Base-by-base conservation (phyloP, 768 basidiomycete species). In the Gautieria morchelliformis region DNA sequence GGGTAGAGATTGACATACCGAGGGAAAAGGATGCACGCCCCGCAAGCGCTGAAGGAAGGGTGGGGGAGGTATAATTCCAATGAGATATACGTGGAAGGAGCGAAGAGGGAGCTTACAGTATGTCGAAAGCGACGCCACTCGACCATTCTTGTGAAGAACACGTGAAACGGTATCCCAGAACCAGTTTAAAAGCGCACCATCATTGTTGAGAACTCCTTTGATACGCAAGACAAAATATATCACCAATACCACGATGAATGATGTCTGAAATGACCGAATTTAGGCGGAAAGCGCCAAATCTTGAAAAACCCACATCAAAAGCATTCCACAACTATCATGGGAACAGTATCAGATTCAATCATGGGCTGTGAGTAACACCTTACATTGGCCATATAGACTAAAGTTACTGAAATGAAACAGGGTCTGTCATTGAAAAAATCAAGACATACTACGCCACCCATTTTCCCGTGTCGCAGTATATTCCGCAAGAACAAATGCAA, bases 381-480 rank as follows among this genome's bases (percentile, higher is more conserved):
- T 66, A 89, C 89, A 65, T 90, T 92, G 20, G 90, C 88, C 44
- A 90, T 81, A 67, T 93, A 93, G 53, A 93, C 90, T 79, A 62
- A 22, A 45, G 20, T 19, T 19, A 49, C 11, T 32, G 9, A 15
- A 24, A 41, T 19, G 11, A 33, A 40, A 54, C 10, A 8, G 27
- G 19, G 32, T 5, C 27, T 52, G 14, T 37, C 20, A 45, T 11
- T n/a, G 10, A 56, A 39, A n/a, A 55, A 27, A 37, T 9, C 41
- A 39, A 55, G 22, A 75, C 89, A 71, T 64, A 91, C 90, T 84
- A 46, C 80, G 78, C 89, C 88, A 93, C 24, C 93, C 91, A 64
- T 93, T 84, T 67, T 93, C 90, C 51, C 81, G 89, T 1, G 86
- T 81, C 5, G 89, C 81, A 0, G 92, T 91, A 67, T 94, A 93